Evolutionary conservation across 2,329 filamentous ascomycete genomes (phyloP).

Genomic region (Fusarium devonianum): DNA sequence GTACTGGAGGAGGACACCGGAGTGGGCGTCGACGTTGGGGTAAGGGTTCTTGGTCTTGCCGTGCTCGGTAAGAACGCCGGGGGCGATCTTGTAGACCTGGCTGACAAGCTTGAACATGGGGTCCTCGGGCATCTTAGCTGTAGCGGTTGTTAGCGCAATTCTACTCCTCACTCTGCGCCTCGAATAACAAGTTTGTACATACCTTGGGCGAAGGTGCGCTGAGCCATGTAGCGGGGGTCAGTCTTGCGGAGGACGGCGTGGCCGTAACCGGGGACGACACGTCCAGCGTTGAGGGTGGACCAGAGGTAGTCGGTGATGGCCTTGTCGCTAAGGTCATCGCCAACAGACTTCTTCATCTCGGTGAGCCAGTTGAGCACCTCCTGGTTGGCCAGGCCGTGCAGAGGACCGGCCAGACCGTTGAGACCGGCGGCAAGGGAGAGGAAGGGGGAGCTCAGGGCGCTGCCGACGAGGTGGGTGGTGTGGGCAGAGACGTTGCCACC

Average conservation of each 20-base stretch:
- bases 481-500: constrained; percentile 98
- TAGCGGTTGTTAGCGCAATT: constrained; percentile 41
- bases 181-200: constrained; percentile 31
- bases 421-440: constrained; percentile 95
- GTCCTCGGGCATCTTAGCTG: constrained; percentile 88
- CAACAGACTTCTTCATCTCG: constrained; percentile 96
- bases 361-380: constrained; percentile 99
- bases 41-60: constrained; percentile 99
- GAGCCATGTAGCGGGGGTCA: constrained; percentile 96
- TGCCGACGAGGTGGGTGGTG: constrained; percentile 97
- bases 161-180: not conserved
- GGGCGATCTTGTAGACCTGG: constrained; percentile 99
- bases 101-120: constrained; percentile 99
- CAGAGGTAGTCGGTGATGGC: constrained; percentile 99
- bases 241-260: constrained; percentile 99
- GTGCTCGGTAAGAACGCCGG: constrained; percentile 96
- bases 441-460: constrained; percentile 95
- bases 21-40: constrained; percentile 99
- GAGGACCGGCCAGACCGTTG: constrained; percentile 96
- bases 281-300: constrained; percentile 93
- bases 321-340: constrained; percentile 94
- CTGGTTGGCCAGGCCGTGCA: constrained; percentile 99
- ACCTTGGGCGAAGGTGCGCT: constrained; percentile 91
- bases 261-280: constrained; percentile 97
- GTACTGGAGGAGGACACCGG: constrained; percentile 98